Base-by-base conservation (phyloP, 1,139 yeast species). In the Scheffersomyces segobiensis region DNA sequence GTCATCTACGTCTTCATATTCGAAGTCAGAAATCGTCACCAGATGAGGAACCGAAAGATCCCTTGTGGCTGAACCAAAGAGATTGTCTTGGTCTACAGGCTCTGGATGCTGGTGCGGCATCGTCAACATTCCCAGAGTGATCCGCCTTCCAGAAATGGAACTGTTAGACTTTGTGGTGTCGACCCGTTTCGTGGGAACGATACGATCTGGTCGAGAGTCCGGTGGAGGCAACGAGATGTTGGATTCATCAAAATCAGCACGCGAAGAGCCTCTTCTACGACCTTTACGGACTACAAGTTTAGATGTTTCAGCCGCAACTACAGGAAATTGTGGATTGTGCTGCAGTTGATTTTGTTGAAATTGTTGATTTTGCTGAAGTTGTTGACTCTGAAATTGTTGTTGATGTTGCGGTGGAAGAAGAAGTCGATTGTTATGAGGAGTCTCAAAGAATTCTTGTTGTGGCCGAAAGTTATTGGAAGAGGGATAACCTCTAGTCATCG, bases 51-150 rank as follows among this genome's bases (percentile, higher is more conserved):
- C 26, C 14, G 12, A 12, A 2, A 17, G 8, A 32, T 32, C 42
- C 42, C 5, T 32, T 10, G 42, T 32, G 12, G 42, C 42, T 17
- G 42, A 32, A 32, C 42, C 42, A 32, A 32, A 32, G 42, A 32
- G 42, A 12, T 32, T 32, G 42, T 32, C 42, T 12, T 32, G 42
- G 5, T 48, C 50, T 20, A 48, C 24, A 14, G 50, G 6, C 24
- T 48, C 50, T 20, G 50, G 26, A 18, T 62, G 64, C 7, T 63
- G 47, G 20, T 65, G 66, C 0, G 82, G 82, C 48, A 74, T 66
- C 54, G 65, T 68, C 54, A 88, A 73, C 91, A 87, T 88, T 1
- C 93, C 93, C 0, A 91, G 87, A 0, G 90, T 86, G 52, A 87
- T 86, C 66, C 91, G 78, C 56, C 72, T 72, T 0, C 81, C 76